Base-by-base conservation (phyloP, 768 basidiomycete genomes). In the Mycena pura region DNA sequence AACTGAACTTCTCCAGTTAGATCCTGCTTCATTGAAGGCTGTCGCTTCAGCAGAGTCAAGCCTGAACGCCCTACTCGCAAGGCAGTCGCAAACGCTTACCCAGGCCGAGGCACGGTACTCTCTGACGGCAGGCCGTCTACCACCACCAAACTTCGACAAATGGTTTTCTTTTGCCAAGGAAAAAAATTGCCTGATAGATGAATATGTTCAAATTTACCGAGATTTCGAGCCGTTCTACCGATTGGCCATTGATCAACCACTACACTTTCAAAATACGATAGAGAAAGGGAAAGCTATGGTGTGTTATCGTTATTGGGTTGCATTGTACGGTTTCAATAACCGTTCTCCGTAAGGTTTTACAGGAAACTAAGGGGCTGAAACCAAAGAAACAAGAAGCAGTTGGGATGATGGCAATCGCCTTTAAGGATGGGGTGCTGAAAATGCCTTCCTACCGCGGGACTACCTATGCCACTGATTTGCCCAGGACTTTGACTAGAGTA, bases 191-290 rank as follows among this genome's bases (percentile, higher is more conserved):
- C 32, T 67, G 10, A 53, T 67, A 28, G 66, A 67, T 43, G 59
- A 64, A 1, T 67, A 67, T 34, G 66, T 58, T 51, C 66, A 64
- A 41, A 64, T 67, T 11, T 50, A 53, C 17, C 50, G 55, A 21
- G 60, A 65, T 40, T 62, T 65, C 21, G 60, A 62, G 51, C 64
- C 64, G 17, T 60, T 53, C 47, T 60, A 63, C 31, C 59, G 60
- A 19, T 10, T 60, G 24, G 62, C 63, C 15, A 13, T n/a, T 21
- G 36, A 51, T n/a, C 22, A 61, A 2, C 59, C 54, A 24, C 28
- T 7, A 11, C 31, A 57, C 32, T 66, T 66, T 44, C 50, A 39
- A 31, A 15, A 25, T 5, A 56, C 48, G 57, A 43, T 62, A 29
- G 39, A 57, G 7, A 46, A 45, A 8, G 55, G 60, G 19, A 43